These are phyloP conservation scores for Penicillium canescens DNA, from an alignment of 495 filamentous ascomycete species.

Conservation along the genomic window DNA sequence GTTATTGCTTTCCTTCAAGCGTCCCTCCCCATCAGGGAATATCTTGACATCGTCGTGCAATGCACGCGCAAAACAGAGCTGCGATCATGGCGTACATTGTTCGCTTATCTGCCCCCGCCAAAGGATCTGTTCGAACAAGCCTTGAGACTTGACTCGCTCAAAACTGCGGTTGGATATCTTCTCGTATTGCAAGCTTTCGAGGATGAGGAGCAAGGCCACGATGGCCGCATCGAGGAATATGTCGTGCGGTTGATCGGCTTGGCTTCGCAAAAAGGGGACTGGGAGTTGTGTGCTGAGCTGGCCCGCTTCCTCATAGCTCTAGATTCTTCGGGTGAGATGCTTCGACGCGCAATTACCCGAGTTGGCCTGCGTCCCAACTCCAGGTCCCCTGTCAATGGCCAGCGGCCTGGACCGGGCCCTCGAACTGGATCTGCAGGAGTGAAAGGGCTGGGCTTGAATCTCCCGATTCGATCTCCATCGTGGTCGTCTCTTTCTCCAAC, in stretches of 20 bases:
- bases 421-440: slow-evolving; percentile 30
- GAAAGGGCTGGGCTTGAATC: slow-evolving; percentile 42
- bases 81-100: slow-evolving; percentile 91
- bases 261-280: slow-evolving; percentile 83
- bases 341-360: slow-evolving; percentile 74
- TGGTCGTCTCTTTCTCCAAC: slow-evolving; percentile 41
- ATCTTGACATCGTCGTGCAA: slow-evolving; percentile 93
- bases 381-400: slow-evolving; percentile 20
- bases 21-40: slow-evolving; percentile 70
- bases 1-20: slow-evolving; percentile 85
- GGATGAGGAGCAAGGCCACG: slow-evolving; percentile 68
- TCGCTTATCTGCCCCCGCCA: slow-evolving; percentile 84
- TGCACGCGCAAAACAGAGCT: slow-evolving; percentile 98
- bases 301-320: slow-evolving; percentile 91
- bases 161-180: slow-evolving; percentile 94
- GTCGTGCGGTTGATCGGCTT: slow-evolving; percentile 79
- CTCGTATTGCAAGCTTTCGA: slow-evolving; percentile 95
- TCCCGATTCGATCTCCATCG: slow-evolving; percentile 34
- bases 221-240: slow-evolving; percentile 61
- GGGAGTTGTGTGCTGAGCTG: slow-evolving; percentile 95
- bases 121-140: slow-evolving; percentile 91
- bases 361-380: slow-evolving; percentile 48
- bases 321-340: slow-evolving; percentile 79
- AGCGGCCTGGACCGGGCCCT: slow-evolving; percentile 17
- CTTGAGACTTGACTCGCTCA: slow-evolving; percentile 77